A percentile compares a stretch with the other conserved stretches of the same genome.
These are phyloP conservation scores for Chaetomidium leptoderma DNA, from an alignment of 495 filamentous ascomycete species.

Conservation along the genomic window DNA sequence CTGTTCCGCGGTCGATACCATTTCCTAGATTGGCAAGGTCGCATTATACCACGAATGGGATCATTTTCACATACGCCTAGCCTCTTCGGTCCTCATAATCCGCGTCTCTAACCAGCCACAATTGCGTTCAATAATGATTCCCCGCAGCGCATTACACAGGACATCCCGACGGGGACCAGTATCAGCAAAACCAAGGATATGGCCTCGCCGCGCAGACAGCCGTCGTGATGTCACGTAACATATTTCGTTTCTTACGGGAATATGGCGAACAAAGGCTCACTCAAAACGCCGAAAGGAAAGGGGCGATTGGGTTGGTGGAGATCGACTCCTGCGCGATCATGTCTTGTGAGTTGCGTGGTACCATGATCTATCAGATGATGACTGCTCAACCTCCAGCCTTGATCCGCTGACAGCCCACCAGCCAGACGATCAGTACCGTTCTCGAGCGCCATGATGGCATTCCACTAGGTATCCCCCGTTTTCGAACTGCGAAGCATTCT, in stretches of 20 bases:
- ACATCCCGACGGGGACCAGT: too few species aligned
- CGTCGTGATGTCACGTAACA: too few species aligned
- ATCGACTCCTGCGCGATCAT: constrained; percentile 22
- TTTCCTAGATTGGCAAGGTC: background rate
- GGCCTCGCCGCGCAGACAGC: too few species aligned
- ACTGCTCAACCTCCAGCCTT: background rate
- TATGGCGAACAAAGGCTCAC: background rate
- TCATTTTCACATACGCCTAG: background rate
- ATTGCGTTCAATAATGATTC: too few species aligned
- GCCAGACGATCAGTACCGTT: constrained; percentile 29
- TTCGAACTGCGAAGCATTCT: constrained; percentile 58
- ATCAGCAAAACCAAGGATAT: too few species aligned
- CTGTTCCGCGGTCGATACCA: background rate
- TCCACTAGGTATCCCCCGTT: constrained; percentile 39
- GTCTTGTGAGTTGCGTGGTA: constrained; percentile 18
- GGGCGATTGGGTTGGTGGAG: constrained; percentile 26
- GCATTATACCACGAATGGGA: constrained; percentile 4
- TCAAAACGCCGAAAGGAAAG: constrained; percentile 37
- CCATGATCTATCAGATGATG: background rate
- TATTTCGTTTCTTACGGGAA: background rate
- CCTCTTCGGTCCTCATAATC: background rate
- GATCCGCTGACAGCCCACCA: background rate
- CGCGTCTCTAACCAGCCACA: too few species aligned
- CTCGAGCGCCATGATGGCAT: constrained; percentile 38
- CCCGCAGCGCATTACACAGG: too few species aligned